Conservation (phyloP, 1,139 yeast genomes). For the Yamadazyma sp. region DNA sequence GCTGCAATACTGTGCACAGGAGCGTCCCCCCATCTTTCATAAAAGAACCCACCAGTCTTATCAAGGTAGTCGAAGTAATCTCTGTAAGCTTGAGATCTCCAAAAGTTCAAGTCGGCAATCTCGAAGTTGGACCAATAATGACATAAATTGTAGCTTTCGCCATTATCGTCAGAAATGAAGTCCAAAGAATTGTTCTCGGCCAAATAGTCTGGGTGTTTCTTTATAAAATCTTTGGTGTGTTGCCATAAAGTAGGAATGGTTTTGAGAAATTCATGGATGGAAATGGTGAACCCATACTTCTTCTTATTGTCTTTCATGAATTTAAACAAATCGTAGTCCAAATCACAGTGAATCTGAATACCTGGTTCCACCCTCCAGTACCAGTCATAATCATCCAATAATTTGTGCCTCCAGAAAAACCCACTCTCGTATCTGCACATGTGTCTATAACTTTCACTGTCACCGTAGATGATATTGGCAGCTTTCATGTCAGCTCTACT, state of each 20-base stretch:
- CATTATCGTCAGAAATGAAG: constrained; percentile 59
- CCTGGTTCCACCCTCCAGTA: constrained; percentile 79
- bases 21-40: constrained; percentile 97
- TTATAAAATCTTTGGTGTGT: constrained; percentile 50
- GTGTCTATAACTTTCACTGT: constrained; percentile 64
- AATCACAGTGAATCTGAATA: constrained; percentile 59
- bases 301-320: constrained; percentile 60
- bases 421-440: constrained; percentile 78
- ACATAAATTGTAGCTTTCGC: constrained; percentile 71
- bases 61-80: constrained; percentile 74
- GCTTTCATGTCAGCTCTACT: constrained; percentile 49
- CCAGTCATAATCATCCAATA: constrained; percentile 57
- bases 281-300: constrained; percentile 65
- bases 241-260: constrained; percentile 66
- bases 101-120: constrained; percentile 74
- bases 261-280: constrained; percentile 57
- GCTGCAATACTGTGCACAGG: constrained; percentile 89
- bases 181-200: constrained; percentile 48
- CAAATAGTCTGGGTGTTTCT: constrained; percentile 43
- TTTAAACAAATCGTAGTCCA: constrained; percentile 63
- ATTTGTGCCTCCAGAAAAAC: constrained; percentile 57
- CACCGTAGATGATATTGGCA: constrained; percentile 60
- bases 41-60: constrained; percentile 80
- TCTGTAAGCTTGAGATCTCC: constrained; percentile 66
- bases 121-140: constrained; percentile 96